A percentile compares a stretch with the other conserved stretches of the same genome.
These are phyloP conservation scores for Dioscorea alata DNA, from an alignment of 106 monocot genomes.

Conservation along the genomic window DNA sequence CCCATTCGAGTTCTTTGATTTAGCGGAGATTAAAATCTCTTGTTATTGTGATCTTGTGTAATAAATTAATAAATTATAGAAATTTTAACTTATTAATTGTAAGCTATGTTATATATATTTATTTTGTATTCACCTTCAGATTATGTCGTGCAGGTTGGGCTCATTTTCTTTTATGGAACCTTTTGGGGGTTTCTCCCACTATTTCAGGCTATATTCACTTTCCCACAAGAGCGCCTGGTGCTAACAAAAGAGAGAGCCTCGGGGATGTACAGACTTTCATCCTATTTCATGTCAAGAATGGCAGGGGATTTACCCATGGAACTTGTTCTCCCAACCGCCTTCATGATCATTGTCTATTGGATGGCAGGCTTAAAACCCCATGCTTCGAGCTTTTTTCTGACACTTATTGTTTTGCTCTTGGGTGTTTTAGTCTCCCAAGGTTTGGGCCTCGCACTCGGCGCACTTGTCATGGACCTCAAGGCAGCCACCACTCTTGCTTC, in stretches of 20 bases:
- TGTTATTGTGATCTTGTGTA: too few relatives aligned
- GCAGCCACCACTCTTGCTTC: conserved; percentile 39
- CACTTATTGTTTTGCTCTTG: conserved; percentile 20
- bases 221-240: conserved; percentile 58
- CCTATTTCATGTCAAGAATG: conserved; percentile 44
- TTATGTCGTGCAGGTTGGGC: conserved; percentile 30
- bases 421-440: conserved; percentile 41
- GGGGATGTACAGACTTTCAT: conserved; percentile 63
- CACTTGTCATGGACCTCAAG: conserved; percentile 48
- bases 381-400: conserved; percentile 21
- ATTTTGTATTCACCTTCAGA: not conserved
- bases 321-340: conserved; percentile 37
- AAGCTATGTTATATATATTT: not conserved
- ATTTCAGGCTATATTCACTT: conserved; percentile 57
- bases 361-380: conserved; percentile 37
- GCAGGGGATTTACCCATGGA: conserved; percentile 56
- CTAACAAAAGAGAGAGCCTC: conserved; percentile 57
- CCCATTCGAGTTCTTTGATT: too few relatives aligned
- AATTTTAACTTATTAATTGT: not conserved
- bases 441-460: conserved; percentile 43
- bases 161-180: conserved; percentile 42
- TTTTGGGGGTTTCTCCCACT: conserved; percentile 57
- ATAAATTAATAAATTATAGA: too few relatives aligned
- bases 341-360: conserved; percentile 39
- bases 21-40: too few relatives aligned